phyloP scores from a whole-genome alignment of 129 eudicot genomes.

The Glebionis coronaria region DNA sequence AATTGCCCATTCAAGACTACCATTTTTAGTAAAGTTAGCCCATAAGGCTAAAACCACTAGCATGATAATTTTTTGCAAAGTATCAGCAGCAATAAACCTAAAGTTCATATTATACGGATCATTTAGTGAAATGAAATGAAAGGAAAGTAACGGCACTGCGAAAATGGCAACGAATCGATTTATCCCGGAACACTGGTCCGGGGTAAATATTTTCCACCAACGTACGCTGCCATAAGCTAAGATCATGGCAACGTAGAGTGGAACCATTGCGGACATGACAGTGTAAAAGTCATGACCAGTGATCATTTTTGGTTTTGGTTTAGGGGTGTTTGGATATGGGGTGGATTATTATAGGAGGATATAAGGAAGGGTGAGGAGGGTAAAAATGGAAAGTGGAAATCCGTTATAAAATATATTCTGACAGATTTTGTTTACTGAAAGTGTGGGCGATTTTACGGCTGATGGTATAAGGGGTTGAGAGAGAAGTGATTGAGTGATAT shows the following conservation, averaged over 20 bases:
- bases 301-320: conserved; percentile 45
- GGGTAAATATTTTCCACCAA: conserved; percentile 94
- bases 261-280: conserved; percentile 81
- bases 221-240: conserved; percentile 92
- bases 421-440: conserved; percentile 27
- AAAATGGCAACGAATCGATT: conserved; percentile 86
- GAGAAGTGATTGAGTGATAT: not conserved
- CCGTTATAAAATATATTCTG: conserved; percentile 32
- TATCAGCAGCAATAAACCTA: conserved; percentile 84
- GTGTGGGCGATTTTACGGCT: conserved; percentile 31
- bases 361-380: not conserved
- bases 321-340: not conserved
- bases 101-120: conserved; percentile 74
- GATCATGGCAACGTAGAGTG: conserved; percentile 91
- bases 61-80: conserved; percentile 75
- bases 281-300: conserved; percentile 83
- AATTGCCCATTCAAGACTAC: conserved; percentile 79
- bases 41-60: conserved; percentile 46
- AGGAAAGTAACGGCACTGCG: conserved; percentile 81
- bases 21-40: conserved; percentile 65
- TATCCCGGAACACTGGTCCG: conserved; percentile 97
- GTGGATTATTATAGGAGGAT: too few species aligned
- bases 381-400: conserved; percentile 16
- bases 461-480: conserved; percentile 8
- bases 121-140: conserved; percentile 78